phyloP scores from a whole-genome alignment of 2,329 filamentous ascomycete genomes.

The Aspergillus cejpii region DNA sequence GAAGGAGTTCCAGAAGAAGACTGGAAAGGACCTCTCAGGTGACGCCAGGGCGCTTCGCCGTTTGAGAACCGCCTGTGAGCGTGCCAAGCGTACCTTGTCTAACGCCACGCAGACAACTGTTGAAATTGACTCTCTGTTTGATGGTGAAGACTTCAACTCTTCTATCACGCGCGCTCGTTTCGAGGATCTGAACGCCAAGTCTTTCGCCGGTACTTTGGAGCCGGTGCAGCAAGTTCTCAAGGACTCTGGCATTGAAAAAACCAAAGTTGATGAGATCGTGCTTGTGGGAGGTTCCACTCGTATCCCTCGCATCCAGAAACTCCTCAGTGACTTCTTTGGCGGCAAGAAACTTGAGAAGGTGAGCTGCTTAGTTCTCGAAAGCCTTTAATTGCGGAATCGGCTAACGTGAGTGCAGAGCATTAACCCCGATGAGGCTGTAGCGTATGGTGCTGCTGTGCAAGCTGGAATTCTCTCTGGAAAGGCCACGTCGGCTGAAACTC shows the following conservation, averaged over 20 bases:
- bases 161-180: constrained; percentile 98
- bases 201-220: constrained; percentile 87
- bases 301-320: constrained; percentile 98
- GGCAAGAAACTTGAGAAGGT: constrained; percentile 99
- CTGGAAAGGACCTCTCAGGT: constrained; percentile 68
- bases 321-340: constrained; percentile 97
- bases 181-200: constrained; percentile 95
- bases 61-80: constrained; percentile 96
- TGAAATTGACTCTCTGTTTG: constrained; percentile 97
- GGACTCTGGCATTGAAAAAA: constrained; percentile 83
- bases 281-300: constrained; percentile 98
- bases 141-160: constrained; percentile 95
- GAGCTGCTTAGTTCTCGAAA: constrained; percentile 6
- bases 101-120: constrained; percentile 96
- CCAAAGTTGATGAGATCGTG: constrained; percentile 92
- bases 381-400: neutral
- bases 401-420: constrained; percentile 56
- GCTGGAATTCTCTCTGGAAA: constrained; percentile 98
- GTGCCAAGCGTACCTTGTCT: constrained; percentile 98
- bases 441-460: constrained; percentile 97
- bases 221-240: constrained; percentile 95
- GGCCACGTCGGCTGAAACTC: constrained; percentile 89
- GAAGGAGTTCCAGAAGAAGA: constrained; percentile 82
- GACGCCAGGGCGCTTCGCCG: constrained; percentile 91
- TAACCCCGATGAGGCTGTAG: constrained; percentile 98